Percentiles rank a stretch among this genome's conserved stretches.
Evolutionary conservation across 2,329 filamentous ascomycete species (phyloP).

Genomic region (Emmonsia crescens): DNA sequence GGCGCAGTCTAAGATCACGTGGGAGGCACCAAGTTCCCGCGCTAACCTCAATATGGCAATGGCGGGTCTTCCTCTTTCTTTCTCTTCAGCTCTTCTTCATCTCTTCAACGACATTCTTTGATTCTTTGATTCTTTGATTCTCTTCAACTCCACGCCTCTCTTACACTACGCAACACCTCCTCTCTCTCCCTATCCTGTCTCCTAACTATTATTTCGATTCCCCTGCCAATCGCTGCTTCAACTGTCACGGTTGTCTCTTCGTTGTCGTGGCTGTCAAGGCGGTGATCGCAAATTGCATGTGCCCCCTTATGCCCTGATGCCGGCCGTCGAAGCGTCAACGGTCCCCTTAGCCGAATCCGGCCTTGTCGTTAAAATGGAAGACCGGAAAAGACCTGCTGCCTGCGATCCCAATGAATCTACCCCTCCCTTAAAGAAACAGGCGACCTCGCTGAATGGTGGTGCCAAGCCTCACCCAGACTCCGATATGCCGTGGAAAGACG

Average conservation of each 20-base stretch:
- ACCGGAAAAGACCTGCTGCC: slow-evolving; percentile 90
- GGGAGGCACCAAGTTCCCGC: slow-evolving; percentile 21
- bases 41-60: slow-evolving; percentile 20
- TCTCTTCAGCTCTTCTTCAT: slow-evolving; percentile 19
- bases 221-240: not conserved
- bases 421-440: slow-evolving; percentile 84
- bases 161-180: not conserved
- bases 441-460: slow-evolving; percentile 57
- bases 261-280: slow-evolving; percentile 21
- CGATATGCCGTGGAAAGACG: slow-evolving; percentile 60
- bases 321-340: slow-evolving; percentile 65
- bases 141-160: slow-evolving; percentile 9
- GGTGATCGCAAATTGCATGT: slow-evolving; percentile 17
- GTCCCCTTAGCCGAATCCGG: slow-evolving; percentile 65
- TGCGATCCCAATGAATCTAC: slow-evolving; percentile 70
- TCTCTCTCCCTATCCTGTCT: not conserved
- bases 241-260: not conserved
- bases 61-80: slow-evolving; percentile 9
- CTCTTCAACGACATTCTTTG: not conserved
- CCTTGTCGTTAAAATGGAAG: slow-evolving; percentile 90
- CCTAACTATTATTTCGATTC: not conserved
- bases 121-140: slow-evolving; percentile 8
- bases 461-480: slow-evolving; percentile 53
- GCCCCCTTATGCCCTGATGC: slow-evolving; percentile 55
- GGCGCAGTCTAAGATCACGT: slow-evolving; percentile 23